Evolutionary conservation across 2,329 filamentous ascomycete species (phyloP), one percentile per base, ranked within the genome.

Genomic region (Alternaria longipes): DNA sequence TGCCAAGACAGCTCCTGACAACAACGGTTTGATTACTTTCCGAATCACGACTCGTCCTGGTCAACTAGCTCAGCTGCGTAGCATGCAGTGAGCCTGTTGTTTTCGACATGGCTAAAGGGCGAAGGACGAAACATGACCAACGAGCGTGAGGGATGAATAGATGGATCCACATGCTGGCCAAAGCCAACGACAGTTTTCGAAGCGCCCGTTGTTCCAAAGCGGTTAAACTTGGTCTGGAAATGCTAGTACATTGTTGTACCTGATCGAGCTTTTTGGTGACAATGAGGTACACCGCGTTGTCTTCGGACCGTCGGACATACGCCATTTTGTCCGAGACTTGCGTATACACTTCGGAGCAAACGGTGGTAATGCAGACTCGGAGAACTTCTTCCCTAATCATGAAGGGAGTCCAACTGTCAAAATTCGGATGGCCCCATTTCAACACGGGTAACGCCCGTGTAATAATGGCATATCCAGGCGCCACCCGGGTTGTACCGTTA

Each of bases 41-140:
- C 56, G 60, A 62, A 62, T 54, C 56, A 56, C 59, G 46, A 55
- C 42, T 62, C 45, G 54, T 55, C 56, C 40, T 56, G 9, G 36
- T 52, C 59, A 52, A 59, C 47, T 56, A 51, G 46, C 26, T 53
- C 53, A 46, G 32, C 26, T 53, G 30, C 40, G 54, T 56, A 28
- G 46, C 55, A 62, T 41, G 38, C 46, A 42, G 47, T 26, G 47
- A 56, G 38, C 59, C 44, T 56, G 41, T 36, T 60, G 56, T 44
- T 58, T 52, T 60, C 51, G 62, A 66, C 47, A 47, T 61, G 54
- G 66, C 54, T 51, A 64, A 46, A 59, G 45, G 53, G 41, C 59
- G 55, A 60, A 66, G 62, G 56, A 65, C 67, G 66, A 67, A 68
- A 68, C 62, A 68, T 66, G 49, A 59, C 68, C 69, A 70, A 68